Evolutionary conservation across 1,284 basidiomycete species (phyloP).

Genomic region (Ganoderma leucocontextum): DNA sequence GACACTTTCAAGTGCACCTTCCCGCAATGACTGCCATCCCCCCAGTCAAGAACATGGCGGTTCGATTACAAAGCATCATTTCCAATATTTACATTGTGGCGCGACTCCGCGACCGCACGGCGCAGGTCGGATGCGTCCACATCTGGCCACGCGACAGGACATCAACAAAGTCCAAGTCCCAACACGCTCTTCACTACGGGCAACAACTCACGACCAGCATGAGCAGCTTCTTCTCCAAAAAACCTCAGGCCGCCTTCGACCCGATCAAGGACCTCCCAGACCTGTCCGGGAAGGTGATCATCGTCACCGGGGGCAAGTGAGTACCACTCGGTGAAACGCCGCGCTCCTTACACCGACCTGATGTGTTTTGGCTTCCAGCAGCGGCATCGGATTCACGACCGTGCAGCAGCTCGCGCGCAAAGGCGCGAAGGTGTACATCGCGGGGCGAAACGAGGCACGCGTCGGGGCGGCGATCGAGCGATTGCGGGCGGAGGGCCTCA

Average conservation of each 20-base stretch:
- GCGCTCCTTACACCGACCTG: neutral
- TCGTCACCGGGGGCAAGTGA: conserved; percentile 54
- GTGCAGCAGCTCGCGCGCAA: conserved; percentile 47
- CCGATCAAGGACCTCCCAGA: conserved; percentile 45
- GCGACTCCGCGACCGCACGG: too few species aligned
- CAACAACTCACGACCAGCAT: conserved; percentile 5
- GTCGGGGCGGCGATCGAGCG: conserved; percentile 49
- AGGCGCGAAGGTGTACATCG: conserved; percentile 55
- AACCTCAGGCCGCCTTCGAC: conserved; percentile 30
- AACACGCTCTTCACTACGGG: neutral
- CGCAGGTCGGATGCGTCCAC: too few species aligned
- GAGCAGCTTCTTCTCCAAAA: conserved; percentile 24
- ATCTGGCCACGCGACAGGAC: neutral
- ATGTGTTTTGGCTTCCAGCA: conserved; percentile 25
- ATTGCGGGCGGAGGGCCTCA: conserved; percentile 45
- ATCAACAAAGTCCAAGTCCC: neutral
- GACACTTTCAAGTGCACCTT: too few species aligned
- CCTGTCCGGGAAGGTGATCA: conserved; percentile 48
- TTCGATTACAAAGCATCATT: too few species aligned
- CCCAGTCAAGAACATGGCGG: too few species aligned
- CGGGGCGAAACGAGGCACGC: conserved; percentile 47
- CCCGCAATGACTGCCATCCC: too few species aligned
- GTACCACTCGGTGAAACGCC: conserved; percentile 20
- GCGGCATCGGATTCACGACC: conserved; percentile 52
- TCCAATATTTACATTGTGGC: too few species aligned